Evolutionary conservation across 1,284 basidiomycete genomes (phyloP).

Genomic region (Leccinum pachyderme): DNA sequence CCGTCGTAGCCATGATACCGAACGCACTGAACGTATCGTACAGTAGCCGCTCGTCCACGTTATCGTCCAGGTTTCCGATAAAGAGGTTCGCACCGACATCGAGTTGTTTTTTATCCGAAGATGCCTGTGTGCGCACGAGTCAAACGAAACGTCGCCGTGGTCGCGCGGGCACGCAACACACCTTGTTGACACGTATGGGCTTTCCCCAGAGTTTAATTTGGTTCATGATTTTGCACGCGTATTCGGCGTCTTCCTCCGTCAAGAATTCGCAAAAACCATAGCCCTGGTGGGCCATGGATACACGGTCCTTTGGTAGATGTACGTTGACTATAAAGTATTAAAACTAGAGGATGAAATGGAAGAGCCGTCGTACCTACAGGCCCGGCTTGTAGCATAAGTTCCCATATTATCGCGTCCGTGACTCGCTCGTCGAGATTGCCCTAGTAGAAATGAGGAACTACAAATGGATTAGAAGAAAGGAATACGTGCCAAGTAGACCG

Average conservation of each 20-base stretch:
- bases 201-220: conserved; percentile 99
- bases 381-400: conserved; percentile 97
- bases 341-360: neutral
- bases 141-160: neutral
- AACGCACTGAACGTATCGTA: conserved; percentile 97
- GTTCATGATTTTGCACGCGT: conserved; percentile 99
- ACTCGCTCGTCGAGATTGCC: conserved; percentile 97
- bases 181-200: conserved; percentile 78
- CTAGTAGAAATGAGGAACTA: conserved; percentile 40
- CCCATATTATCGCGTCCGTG: conserved; percentile 94
- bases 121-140: conserved; percentile 22
- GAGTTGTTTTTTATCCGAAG: conserved; percentile 81
- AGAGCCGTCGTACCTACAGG: conserved; percentile 74
- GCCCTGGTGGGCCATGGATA: conserved; percentile 97
- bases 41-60: conserved; percentile 88
- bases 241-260: conserved; percentile 97
- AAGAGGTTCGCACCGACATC: conserved; percentile 98
- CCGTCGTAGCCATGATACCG: conserved; percentile 90
- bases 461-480: neutral
- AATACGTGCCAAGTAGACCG: conserved; percentile 79
- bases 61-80: conserved; percentile 92
- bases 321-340: conserved; percentile 73
- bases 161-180: neutral
- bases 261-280: conserved; percentile 99
- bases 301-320: conserved; percentile 98